phyloP scores from a whole-genome alignment of 306 rosid genomes.

The Sicyos baderoa region DNA sequence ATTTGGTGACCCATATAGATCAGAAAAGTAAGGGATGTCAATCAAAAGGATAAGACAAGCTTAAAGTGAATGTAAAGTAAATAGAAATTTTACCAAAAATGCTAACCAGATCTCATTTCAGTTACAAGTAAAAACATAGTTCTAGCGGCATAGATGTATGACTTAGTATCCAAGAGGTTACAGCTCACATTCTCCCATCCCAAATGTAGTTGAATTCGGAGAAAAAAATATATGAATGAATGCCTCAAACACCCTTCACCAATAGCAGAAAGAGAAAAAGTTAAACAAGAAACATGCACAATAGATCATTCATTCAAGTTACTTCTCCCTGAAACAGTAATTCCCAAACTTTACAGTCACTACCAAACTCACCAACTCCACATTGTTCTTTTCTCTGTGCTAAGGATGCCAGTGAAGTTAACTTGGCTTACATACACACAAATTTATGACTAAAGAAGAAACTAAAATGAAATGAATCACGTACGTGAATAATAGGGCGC shows the following conservation, averaged over 20 bases:
- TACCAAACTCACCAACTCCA: constrained; percentile 1
- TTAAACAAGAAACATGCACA: not conserved
- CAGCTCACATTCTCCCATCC: no score
- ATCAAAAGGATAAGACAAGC: constrained; percentile 15
- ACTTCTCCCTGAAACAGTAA: constrained; percentile 6
- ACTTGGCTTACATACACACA: not conserved
- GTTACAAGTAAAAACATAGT: not conserved
- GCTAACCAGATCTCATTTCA: not conserved
- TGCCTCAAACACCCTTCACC: not conserved
- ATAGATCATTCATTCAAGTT: constrained; percentile 3
- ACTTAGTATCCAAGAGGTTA: no score
- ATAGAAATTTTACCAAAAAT: not conserved
- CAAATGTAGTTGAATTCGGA: no score
- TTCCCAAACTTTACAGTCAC: constrained; percentile 8
- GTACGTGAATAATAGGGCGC: constrained; percentile 5
- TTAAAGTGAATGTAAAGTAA: no score
- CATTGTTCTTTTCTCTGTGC: not conserved
- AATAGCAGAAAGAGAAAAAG: constrained; percentile 8
- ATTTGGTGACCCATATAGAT: constrained; percentile 14
- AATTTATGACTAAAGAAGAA: constrained; percentile 6
- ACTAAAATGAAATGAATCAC: constrained; percentile 11
- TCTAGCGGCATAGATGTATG: no score
- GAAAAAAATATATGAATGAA: not conserved
- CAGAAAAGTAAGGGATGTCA: constrained; percentile 6
- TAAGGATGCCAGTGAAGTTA: constrained; percentile 9